Base-by-base conservation (phyloP, 805 yeast species). In the Candida orba region DNA sequence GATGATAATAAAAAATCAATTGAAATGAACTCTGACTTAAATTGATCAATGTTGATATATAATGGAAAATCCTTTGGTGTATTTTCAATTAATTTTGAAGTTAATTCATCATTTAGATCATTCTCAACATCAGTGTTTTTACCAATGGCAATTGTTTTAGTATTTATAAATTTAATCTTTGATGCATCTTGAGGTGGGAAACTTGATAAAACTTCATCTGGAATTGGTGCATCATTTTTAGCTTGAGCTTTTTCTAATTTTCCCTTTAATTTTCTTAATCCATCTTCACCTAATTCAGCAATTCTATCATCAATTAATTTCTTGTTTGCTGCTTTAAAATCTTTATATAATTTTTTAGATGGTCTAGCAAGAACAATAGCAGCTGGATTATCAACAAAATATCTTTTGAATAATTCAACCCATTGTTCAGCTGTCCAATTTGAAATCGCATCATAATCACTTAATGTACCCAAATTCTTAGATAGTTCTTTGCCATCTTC, bases 111-210 rank as follows among this genome's bases (percentile, higher is more conserved):
- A 17, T 56, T 37, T 37, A 64, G 56, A 25, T 63, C 64, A 35
- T 63, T 60, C 9, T 54, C 57, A 10, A 64, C 52, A 23, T 67
- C 65, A 17, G 51, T 59, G 43, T 78, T 70, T 14, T 63, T 51
- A 3, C 87, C 83, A 8, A 78, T 78, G 8, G 75, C 74, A 36
- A 84, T 79, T 1, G 93, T 75, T 10, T 68, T 64, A 0, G 96
- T 81, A 24, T 75, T 53, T 48, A 88, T 85, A 55, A 93, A 88
- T 7, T 73, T 64, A 39, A 93, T 87, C 37, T 73, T 75, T 1
- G 82, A 68, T 0, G 93, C 89, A 56, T 88, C 86, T 5, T 95
- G 90, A 22, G 75, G 73, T 4, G 76, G 75, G 62, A 88, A 89
- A 23, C 70, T 57, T 4, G 73, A 66, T 17, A 91, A 60, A 6